These are phyloP conservation scores for Fusarium udum DNA, from an alignment of 2,329 filamentous ascomycete species.

Conservation along the genomic window DNA sequence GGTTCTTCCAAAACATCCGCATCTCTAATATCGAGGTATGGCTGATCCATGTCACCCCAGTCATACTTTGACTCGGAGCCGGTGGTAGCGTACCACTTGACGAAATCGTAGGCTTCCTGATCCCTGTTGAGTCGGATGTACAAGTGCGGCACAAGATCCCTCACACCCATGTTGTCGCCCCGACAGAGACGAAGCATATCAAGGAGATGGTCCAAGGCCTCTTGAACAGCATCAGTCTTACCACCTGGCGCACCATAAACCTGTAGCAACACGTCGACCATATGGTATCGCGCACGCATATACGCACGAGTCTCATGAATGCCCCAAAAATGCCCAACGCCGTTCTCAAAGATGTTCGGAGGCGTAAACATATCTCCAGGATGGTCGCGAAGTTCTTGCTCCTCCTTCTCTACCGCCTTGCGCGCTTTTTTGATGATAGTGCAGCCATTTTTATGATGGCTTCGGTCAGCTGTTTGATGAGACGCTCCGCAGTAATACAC, in stretches of 20 bases:
- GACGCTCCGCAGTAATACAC: conserved; percentile 57
- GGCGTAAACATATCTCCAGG: conserved; percentile 41
- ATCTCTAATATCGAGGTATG: conserved; percentile 48
- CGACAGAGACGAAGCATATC: conserved; percentile 57
- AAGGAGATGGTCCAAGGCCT: conserved; percentile 51
- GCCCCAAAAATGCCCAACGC: conserved; percentile 55
- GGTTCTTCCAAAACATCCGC: conserved; percentile 54
- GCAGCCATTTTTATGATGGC: conserved; percentile 53
- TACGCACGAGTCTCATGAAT: conserved; percentile 54
- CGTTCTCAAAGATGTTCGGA: conserved; percentile 50
- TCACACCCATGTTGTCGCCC: conserved; percentile 56
- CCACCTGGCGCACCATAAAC: conserved; percentile 45
- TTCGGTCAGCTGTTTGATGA: conserved; percentile 53
- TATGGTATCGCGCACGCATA: conserved; percentile 49
- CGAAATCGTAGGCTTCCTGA: conserved; percentile 60
- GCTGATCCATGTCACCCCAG: conserved; percentile 28
- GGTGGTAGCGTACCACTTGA: conserved; percentile 47
- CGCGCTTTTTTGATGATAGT: conserved; percentile 47
- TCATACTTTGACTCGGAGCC: conserved; percentile 23
- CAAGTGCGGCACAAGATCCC: conserved; percentile 52
- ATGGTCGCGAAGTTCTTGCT: conserved; percentile 49
- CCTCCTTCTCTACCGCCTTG: conserved; percentile 46
- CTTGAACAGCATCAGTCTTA: conserved; percentile 40
- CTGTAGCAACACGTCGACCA: conserved; percentile 47
- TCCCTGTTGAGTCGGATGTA: conserved; percentile 58